phyloP scores from a whole-genome alignment of 768 basidiomycete species.

The Trametes villosa region DNA sequence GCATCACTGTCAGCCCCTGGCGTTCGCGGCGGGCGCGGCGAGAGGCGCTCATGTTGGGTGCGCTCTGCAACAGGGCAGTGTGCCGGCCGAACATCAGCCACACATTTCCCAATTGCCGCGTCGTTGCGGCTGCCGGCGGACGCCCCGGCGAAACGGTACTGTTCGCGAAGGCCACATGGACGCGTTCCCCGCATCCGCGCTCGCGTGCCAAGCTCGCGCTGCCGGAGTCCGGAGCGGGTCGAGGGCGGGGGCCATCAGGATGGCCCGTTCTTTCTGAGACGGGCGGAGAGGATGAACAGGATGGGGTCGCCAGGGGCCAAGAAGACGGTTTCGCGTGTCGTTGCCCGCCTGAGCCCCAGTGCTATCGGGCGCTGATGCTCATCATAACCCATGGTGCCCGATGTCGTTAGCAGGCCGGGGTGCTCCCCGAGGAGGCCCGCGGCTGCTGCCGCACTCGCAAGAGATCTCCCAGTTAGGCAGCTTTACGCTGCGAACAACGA shows the following conservation, averaged over 20 bases:
- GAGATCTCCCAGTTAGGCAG: too few relatives aligned
- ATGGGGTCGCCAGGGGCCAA: constrained; percentile 1
- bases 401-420: too few relatives aligned
- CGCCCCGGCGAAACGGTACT: neutral
- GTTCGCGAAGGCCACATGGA: neutral
- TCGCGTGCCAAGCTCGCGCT: neutral
- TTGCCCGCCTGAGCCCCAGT: too few relatives aligned
- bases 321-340: neutral
- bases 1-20: constrained; percentile 21
- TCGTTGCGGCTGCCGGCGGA: neutral
- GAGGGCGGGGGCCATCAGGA: constrained; percentile 1
- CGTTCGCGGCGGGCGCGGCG: neutral
- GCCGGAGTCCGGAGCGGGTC: neutral
- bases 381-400: neutral
- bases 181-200: neutral
- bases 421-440: too few relatives aligned
- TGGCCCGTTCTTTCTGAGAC: neutral
- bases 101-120: neutral
- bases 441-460: too few relatives aligned
- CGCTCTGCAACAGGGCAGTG: constrained; percentile 9
- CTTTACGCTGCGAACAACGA: too few relatives aligned
- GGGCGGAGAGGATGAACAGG: neutral
- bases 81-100: constrained; percentile 1
- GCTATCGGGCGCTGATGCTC: neutral
- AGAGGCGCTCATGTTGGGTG: neutral